Conservation (phyloP, 1,139 yeast species). For the Lodderomyces oxycetoniae region DNA sequence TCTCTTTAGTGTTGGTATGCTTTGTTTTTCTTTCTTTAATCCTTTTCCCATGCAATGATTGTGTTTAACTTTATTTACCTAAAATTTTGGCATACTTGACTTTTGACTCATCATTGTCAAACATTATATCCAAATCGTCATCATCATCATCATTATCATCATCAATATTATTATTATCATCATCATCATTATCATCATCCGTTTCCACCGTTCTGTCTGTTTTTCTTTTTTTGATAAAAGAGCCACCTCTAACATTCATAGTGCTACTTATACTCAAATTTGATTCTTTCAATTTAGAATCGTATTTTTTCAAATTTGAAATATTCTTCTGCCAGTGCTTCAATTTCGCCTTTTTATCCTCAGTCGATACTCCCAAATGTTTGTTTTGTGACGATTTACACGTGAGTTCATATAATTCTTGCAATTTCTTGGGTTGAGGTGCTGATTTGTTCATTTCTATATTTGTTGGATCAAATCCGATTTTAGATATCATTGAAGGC, state of each 20-base stretch:
- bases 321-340: constrained; percentile 23
- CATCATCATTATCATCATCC: constrained; percentile 10
- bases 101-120: constrained; percentile 10
- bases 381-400: constrained; percentile 16
- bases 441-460: constrained; percentile 7
- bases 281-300: constrained; percentile 10
- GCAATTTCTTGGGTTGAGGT: constrained; percentile 10
- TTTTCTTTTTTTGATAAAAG: constrained; percentile 5
- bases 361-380: constrained; percentile 19
- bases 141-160: constrained; percentile 9
- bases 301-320: constrained; percentile 17
- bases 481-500: constrained; percentile 31
- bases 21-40: too few relatives aligned
- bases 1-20: background rate
- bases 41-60: too few relatives aligned
- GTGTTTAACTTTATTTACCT: constrained; percentile 1
- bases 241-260: constrained; percentile 4
- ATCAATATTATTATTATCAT: background rate
- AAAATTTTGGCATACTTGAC: constrained; percentile 4
- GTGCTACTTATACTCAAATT: constrained; percentile 4
- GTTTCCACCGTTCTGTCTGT: background rate
- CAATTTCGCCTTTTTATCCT: constrained; percentile 16
- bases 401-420: constrained; percentile 26
- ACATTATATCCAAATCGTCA: constrained; percentile 20
- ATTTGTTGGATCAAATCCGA: constrained; percentile 52